Evolutionary conservation across 345 rosid genomes (phyloP), one percentile per base, ranked within the genome.

Genomic region (Rhodamnia rubescens): DNA sequence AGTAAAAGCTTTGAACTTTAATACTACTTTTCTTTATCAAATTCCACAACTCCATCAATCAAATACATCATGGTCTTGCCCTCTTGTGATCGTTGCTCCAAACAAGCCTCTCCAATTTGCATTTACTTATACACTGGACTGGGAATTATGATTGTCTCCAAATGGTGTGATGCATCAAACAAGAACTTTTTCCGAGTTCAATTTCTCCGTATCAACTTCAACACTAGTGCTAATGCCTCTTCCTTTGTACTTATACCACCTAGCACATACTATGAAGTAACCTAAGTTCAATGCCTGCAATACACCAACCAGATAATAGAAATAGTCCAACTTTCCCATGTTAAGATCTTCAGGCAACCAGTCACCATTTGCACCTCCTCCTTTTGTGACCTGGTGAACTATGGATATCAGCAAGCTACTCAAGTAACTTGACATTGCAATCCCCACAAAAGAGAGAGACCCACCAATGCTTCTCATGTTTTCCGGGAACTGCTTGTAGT

Each of bases 401-500:
- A 87, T 10, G 18, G 92, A 85, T 54, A 90, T 85, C 85, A 92
- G 24, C 36, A 89, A 74, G 69, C 92, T 85, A 85, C 86, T 88
- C 61, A 90, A 50, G n/a, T 90, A 92, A 85, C 53, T 92, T 0
- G 92, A 85, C 22, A 82, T 0, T 22, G 93, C 92, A 7, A 85
- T 1, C 24, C 90, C 91, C 40, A 90, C 87, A 36, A 87, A 89
- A 2, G 86, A 16, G 54, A 90, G 88, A 12, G 94, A 86, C 4
- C 86, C 91, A 1, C 85, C 93, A 36, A 91, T 83, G 78, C 94
- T 92, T 84, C 93, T 90, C 93, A 91, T 90, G 85, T 91, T 90
- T 61, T 91, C 94, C 0, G 94, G 94, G 83, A 91, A 92, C 84
- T 92, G 89, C 89, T 92, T 91, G 85, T 92, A 90, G 87, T 86